Evolutionary conservation across 257 asterid species (phyloP).

Genomic region (Solanum tarapatanum): DNA sequence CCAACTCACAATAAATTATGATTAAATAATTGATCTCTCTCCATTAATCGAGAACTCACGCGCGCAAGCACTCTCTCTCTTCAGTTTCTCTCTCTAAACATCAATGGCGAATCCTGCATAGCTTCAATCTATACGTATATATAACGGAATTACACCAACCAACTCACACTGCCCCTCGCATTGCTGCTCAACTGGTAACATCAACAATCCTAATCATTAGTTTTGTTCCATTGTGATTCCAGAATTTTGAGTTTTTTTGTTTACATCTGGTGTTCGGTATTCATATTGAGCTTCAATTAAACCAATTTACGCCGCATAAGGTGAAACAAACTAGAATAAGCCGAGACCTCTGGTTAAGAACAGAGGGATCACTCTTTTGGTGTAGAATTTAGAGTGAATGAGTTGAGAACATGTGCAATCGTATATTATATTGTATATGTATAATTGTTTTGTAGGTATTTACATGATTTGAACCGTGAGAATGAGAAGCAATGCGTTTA

Average conservation of each 20-base stretch:
- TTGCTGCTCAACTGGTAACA: not conserved
- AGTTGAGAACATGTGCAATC: not conserved
- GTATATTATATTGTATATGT: not conserved
- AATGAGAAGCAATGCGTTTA: not conserved
- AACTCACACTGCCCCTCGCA: not conserved
- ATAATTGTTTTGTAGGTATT: not conserved
- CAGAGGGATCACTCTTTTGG: not conserved
- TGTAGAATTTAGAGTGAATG: not conserved
- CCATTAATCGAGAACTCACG: not conserved
- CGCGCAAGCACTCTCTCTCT: not conserved
- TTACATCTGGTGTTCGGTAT: not conserved
- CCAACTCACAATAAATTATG: not conserved
- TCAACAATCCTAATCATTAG: not conserved
- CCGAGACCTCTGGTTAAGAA: not conserved
- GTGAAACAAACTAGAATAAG: not conserved
- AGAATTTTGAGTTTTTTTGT: not conserved
- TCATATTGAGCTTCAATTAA: not conserved
- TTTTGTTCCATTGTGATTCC: not conserved
- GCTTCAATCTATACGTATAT: not conserved
- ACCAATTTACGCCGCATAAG: not conserved
- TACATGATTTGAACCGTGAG: not conserved
- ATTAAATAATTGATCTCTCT: not conserved
- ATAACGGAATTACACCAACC: not conserved
- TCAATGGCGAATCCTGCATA: not conserved
- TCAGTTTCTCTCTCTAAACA: not conserved